Evolutionary conservation across 2,329 filamentous ascomycete species (phyloP).

Genomic region (Ascochyta lentis): DNA sequence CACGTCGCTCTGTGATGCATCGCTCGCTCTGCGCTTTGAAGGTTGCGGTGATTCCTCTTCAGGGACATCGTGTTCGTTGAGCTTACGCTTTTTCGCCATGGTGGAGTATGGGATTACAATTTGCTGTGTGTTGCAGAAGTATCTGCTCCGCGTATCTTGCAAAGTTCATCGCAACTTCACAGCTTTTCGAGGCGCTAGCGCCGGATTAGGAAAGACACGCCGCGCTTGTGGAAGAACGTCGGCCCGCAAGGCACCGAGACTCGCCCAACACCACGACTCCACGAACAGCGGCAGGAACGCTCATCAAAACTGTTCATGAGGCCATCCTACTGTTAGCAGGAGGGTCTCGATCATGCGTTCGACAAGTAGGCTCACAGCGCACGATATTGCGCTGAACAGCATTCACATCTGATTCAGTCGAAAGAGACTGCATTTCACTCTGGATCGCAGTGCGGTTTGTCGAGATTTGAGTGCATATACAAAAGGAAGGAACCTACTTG

Average conservation of each 20-base stretch:
- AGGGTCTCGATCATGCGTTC: background rate
- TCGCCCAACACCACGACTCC: background rate
- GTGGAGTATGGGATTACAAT: slow-evolving; percentile 1
- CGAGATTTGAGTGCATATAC: no score
- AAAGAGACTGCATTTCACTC: no score
- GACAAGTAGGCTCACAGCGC: background rate
- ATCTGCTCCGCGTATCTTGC: slow-evolving; percentile 8
- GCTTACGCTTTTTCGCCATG: slow-evolving; percentile 54
- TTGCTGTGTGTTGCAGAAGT: slow-evolving; percentile 6
- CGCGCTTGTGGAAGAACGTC: slow-evolving; percentile 22
- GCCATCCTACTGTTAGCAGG: background rate
- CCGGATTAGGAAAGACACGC: slow-evolving; percentile 6
- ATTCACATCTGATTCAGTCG: no score
- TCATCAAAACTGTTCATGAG: background rate
- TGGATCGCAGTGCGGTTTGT: no score
- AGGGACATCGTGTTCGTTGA: slow-evolving; percentile 57
- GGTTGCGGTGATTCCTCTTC: slow-evolving; percentile 38
- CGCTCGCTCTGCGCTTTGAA: slow-evolving; percentile 28
- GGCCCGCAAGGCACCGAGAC: background rate
- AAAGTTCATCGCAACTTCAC: slow-evolving; percentile 19
- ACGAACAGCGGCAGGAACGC: background rate
- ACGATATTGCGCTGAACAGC: background rate
- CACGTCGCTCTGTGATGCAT: slow-evolving; percentile 31
- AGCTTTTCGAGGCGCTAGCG: slow-evolving; percentile 33
- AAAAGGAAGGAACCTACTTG: no score